Base-by-base conservation (phyloP, 2,329 filamentous ascomycete species). In the Neurospora crassa region DNA sequence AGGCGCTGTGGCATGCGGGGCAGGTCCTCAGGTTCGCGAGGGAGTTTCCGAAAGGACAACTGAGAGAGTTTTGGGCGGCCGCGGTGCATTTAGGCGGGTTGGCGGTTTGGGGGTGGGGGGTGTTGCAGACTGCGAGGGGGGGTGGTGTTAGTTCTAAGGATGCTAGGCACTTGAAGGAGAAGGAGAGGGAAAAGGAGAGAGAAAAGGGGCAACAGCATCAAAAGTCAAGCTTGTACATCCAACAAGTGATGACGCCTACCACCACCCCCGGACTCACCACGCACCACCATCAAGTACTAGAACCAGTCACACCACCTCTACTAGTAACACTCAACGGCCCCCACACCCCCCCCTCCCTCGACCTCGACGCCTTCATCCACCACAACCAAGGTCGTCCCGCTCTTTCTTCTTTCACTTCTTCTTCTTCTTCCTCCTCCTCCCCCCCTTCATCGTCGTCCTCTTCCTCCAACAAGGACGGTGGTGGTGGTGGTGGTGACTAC, bases 51-150 rank as follows among this genome's bases (percentile, higher is more conserved):
- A 78, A 81, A 1, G 83, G 84, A 0, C 82, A 86, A 12, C 79
- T 92, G 3, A 86, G 88, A 63, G 88, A 90, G 73, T 92, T 92
- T 77, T 87, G 88, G 73, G 89, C 90, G 0, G 87, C 92, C 7
- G 88, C 87, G 0, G 85, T 92, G 0, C 91, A 92, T 76, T 90
- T 92, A 77, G 90, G 89, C 4, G 85, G 86, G 14, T 81, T 93
- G 5, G 87, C 88, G 0, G 81, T 93, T 53, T 93, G 91, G 91
- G 86, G 87, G 0, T 92, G 90, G 74, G 89, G 90, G 0, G 86
- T 92, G 0, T 83, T 90, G 6, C 83, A 81, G 24, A 80, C 81
- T 73, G 83, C 85, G 16, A 78, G 81, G 74, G 77, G 77, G 77
- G 79, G 41, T 18, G 5, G 1, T 29, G 29, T 29, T 29, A 29